Base-by-base conservation (phyloP, 306 rosid species). In the Fragaria ananassa region DNA sequence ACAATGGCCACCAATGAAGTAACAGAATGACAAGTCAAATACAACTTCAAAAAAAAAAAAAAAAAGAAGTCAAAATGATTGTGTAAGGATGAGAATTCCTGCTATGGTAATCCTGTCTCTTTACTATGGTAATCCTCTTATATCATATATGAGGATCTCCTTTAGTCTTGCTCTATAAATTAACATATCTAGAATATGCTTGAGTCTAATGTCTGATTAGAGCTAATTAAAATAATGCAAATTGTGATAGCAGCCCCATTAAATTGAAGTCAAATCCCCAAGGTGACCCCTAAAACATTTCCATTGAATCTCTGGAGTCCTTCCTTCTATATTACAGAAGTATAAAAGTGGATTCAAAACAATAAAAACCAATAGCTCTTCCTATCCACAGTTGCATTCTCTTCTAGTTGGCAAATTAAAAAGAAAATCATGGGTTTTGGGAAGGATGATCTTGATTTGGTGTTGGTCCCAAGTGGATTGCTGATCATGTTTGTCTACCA, bases 401-500 rank as follows among this genome's bases (percentile, higher is more conserved):
- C 63, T 44, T 45, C 1, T 25, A 35, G 79, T 7, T 77, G 18
- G 68, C 56, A 18, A 14, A 18, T 67, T 19, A 72, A 71, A 57
- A 57, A 46, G 23, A 53, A 44, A 47, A 15, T 14, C 1, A 90
- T 90, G 96, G 63, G 19, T 75, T 87, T 89, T 78, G 81, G 83
- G 41, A 90, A 86, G 84, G 85, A 89, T 74, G 76, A 87, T 77
- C 83, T 93, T 46, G 97, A 93, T 78, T 68, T 90, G 84, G 80
- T 89, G 53, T 75, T 93, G 74, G 96, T 90, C 83, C 96, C 96
- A 67, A 29, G 61, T 35, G 92, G 97, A 8, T 82, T 93, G 86
- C 71, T 93, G 4, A 64, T 89, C 79, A 90, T 93, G 96, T 81
- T 90, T 71, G 68, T 64, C 58, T 93, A 93, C 79, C 96, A 93